Conservation (phyloP, 108 stramenopile genomes). For the Nitzschia sp. region DNA sequence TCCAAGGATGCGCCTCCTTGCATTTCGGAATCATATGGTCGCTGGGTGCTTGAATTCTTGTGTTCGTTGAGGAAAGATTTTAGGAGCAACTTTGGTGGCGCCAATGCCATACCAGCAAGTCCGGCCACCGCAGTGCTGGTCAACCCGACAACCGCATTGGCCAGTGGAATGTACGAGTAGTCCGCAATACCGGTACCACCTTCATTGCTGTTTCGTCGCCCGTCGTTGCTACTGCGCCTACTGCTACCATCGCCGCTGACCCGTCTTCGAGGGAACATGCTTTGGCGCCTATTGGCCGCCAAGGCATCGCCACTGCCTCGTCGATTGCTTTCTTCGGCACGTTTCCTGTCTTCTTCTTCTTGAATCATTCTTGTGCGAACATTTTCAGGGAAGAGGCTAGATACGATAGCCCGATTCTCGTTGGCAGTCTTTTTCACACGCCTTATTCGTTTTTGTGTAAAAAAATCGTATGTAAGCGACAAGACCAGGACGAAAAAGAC, state of each 20-base stretch:
- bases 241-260: slow-evolving; percentile 14
- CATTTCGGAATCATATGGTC: not conserved
- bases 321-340: not conserved
- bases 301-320: not conserved
- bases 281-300: not conserved
- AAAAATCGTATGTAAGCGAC: slow-evolving; percentile 18
- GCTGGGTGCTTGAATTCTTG: not conserved
- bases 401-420: slow-evolving; percentile 32
- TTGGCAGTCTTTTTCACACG: slow-evolving; percentile 15
- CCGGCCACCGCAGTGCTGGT: not conserved
- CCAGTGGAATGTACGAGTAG: slow-evolving; percentile 11
- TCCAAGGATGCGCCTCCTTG: not conserved
- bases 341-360: slow-evolving; percentile 15
- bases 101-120: slow-evolving; percentile 13
- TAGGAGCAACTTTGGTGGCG: slow-evolving; percentile 19
- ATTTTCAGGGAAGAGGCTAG: slow-evolving; percentile 41
- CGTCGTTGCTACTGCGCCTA: not conserved
- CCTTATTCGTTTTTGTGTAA: slow-evolving; percentile 15
- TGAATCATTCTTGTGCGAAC: slow-evolving; percentile 52
- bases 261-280: too few species aligned
- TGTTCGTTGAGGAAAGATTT: slow-evolving; percentile 21
- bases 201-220: not conserved
- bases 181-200: slow-evolving; percentile 1
- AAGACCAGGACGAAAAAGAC: not conserved
- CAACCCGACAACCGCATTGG: not conserved